Evolutionary conservation across 2,329 filamentous ascomycete species (phyloP).

Genomic region (Didymella pomorum): DNA sequence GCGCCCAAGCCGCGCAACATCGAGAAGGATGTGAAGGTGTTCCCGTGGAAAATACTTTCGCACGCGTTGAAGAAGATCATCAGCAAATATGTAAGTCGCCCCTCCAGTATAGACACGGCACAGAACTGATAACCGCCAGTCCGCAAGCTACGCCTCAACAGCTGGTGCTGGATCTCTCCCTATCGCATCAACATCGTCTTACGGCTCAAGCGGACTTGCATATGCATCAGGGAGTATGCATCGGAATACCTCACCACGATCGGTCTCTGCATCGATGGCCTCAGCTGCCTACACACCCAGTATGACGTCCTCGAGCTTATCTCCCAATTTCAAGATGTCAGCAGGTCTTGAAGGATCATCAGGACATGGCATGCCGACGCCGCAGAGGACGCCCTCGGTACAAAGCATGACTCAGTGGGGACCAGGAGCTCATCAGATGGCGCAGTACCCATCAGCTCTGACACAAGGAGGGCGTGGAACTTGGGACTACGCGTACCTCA

Average conservation of each 20-base stretch:
- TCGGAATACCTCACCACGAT: conserved; percentile 59
- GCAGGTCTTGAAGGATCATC: conserved; percentile 51
- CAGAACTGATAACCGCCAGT: conserved; percentile 58
- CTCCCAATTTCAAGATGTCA: conserved; percentile 54
- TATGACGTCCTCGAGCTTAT: conserved; percentile 55
- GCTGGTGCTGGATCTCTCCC: conserved; percentile 59
- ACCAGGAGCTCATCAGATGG: conserved; percentile 40
- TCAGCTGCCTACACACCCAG: conserved; percentile 55
- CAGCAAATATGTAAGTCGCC: conserved; percentile 81
- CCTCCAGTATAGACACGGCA: conserved; percentile 27
- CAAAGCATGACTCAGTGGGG: conserved; percentile 50
- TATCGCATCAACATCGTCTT: conserved; percentile 42
- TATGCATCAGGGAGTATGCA: conserved; percentile 59
- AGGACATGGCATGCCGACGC: conserved; percentile 45
- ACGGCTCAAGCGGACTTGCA: conserved; percentile 54
- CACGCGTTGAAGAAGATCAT: conserved; percentile 97
- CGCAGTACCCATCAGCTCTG: conserved; percentile 45
- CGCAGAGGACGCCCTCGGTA: conserved; percentile 44
- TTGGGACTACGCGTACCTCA: conserved; percentile 50
- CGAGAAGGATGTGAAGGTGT: conserved; percentile 99
- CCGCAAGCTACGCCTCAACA: conserved; percentile 73
- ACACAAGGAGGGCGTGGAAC: conserved; percentile 43
- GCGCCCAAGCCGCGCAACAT: conserved; percentile 96
- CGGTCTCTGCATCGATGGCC: conserved; percentile 55
- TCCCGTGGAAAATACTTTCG: conserved; percentile 90